phyloP scores from a whole-genome alignment of 495 filamentous ascomycete species.

The Hyaloscypha bicolor region DNA sequence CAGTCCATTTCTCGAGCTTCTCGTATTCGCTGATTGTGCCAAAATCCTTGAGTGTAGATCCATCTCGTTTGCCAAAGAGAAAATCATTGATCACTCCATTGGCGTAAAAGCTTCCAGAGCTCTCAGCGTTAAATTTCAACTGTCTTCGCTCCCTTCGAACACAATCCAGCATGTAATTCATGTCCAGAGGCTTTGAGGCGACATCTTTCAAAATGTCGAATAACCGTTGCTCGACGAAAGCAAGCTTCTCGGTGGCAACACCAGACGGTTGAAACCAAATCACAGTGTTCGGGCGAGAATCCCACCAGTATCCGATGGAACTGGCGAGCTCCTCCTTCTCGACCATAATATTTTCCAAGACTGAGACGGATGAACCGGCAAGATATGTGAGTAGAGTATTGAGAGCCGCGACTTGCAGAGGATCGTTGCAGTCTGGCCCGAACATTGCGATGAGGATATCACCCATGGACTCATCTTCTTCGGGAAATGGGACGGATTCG shows the following conservation, averaged over 20 bases:
- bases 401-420: conserved; percentile 64
- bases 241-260: conserved; percentile 84
- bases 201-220: conserved; percentile 82
- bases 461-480: conserved; percentile 92
- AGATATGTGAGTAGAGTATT: conserved; percentile 81
- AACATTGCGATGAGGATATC: conserved; percentile 84
- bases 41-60: conserved; percentile 73
- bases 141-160: conserved; percentile 76
- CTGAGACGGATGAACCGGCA: conserved; percentile 86
- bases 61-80: conserved; percentile 84
- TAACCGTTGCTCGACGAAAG: conserved; percentile 79
- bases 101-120: conserved; percentile 71
- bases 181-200: conserved; percentile 76
- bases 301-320: conserved; percentile 72
- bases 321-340: conserved; percentile 93
- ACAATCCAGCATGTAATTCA: conserved; percentile 86
- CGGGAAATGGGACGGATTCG: conserved; percentile 86
- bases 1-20: conserved; percentile 73
- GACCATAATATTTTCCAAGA: conserved; percentile 89
- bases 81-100: conserved; percentile 86
- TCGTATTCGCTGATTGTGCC: conserved; percentile 74
- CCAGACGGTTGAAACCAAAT: conserved; percentile 82
- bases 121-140: conserved; percentile 78
- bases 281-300: conserved; percentile 76
- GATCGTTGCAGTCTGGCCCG: conserved; percentile 76